Base-by-base conservation (phyloP, 495 filamentous ascomycete genomes). In the Penicillium canariense region DNA sequence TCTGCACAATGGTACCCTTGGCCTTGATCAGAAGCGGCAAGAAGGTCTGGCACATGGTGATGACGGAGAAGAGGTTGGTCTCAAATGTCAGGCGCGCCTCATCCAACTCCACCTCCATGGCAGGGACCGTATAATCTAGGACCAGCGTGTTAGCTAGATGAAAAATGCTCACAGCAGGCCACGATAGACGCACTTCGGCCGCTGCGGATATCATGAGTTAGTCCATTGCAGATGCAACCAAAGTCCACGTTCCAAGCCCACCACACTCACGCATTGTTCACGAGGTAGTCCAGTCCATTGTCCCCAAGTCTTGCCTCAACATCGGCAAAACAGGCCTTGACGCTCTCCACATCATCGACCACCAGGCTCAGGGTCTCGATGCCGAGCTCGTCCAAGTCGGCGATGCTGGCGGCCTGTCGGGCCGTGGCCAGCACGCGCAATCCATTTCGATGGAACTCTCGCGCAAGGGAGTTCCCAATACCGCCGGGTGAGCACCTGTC, bases 1-100 rank as follows among this genome's bases (percentile, higher is more conserved):
- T 74, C 53, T 84, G 79, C 8, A 86, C 81, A 62, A 86, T 85
- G 0, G 79, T 84, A 12, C 84, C 84, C 51, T 81, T 73, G 8
- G 81, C 70, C 48, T 73, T 73, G 50, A 85, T 82, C 11, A 87
- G 71, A 4, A 85, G 69, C 22, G 82, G 81, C 18, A 79, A 58
- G 62, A 87, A 86, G 1, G 67, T 71, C 57, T 84, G 75, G 63
- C 81, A 84, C 55, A 87, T 78, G 6, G 62, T 63, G 67, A 87
- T 85, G 3, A 87, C 80, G 2, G 76, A 69, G 56, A 84, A 79
- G 34, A 86, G 62, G 54, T 87, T 86, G n/a, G 74, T 77, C 48
- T 83, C 75, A 55, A 86, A 85, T 0, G 74, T 77, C 20, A 67
- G 44, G 11, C 73, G 75, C 3, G 78, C 73, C 56, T 86, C 84